These are phyloP conservation scores for Ceratocystis cacaofunesta DNA, from an alignment of 2,329 filamentous ascomycete genomes.

Conservation along the genomic window DNA sequence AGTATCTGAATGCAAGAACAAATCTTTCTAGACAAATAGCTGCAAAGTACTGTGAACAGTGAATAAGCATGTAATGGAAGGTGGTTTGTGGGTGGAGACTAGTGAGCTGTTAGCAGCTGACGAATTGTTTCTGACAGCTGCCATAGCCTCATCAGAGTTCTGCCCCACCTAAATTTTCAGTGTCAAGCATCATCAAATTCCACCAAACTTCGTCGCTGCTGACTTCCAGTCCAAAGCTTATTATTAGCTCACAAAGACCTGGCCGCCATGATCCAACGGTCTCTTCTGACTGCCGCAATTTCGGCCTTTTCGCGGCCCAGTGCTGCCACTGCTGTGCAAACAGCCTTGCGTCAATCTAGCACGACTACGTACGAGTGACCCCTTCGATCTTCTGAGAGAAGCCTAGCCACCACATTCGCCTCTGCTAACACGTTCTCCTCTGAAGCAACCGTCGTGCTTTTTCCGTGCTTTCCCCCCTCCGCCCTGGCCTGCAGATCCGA, in stretches of 20 bases:
- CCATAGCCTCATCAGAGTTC: background rate
- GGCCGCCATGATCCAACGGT: constrained; percentile 10
- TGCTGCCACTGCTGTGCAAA: background rate
- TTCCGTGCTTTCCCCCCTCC: constrained; percentile 12
- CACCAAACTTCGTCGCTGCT: background rate
- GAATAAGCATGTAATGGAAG: background rate
- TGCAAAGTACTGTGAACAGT: background rate
- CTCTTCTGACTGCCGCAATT: constrained; percentile 8
- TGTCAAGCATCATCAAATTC: background rate
- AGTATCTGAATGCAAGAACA: background rate
- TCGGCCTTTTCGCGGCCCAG: constrained; percentile 4
- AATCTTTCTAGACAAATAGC: background rate
- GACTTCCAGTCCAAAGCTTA: background rate
- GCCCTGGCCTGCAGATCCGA: constrained; percentile 11
- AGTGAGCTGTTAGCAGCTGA: background rate
- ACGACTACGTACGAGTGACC: constrained; percentile 10
- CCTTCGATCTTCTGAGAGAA: background rate
- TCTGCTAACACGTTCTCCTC: background rate
- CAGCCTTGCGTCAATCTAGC: constrained; percentile 10
- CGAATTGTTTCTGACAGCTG: constrained; percentile 4
- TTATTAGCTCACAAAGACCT: background rate
- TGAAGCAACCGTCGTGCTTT: constrained; percentile 9
- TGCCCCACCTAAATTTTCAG: constrained; percentile 15
- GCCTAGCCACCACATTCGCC: background rate
- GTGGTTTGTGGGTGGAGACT: background rate